Percentiles rank a stretch among this genome's conserved stretches.
These are phyloP conservation scores for Penicillium expansum DNA, from an alignment of 2,329 filamentous ascomycete genomes.

Conservation along the genomic window DNA sequence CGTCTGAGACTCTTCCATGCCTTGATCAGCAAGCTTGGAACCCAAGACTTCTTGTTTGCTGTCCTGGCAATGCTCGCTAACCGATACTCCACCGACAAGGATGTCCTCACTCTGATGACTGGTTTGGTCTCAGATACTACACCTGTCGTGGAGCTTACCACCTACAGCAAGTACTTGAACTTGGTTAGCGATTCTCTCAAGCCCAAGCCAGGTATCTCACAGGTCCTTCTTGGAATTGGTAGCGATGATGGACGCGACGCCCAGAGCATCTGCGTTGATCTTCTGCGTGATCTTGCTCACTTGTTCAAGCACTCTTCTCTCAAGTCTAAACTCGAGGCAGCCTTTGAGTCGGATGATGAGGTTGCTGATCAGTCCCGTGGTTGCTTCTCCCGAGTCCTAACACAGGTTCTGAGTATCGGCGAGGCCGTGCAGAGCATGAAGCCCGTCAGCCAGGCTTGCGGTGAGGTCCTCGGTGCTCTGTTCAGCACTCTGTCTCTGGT, in stretches of 20 bases:
- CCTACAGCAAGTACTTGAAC: constrained; percentile 72
- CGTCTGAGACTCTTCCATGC: constrained; percentile 79
- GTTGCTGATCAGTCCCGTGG: constrained; percentile 66
- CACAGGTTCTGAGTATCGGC: constrained; percentile 64
- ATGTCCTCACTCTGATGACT: constrained; percentile 69
- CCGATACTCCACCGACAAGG: constrained; percentile 74
- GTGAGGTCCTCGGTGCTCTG: constrained; percentile 73
- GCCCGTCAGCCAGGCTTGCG: constrained; percentile 46
- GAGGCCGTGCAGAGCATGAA: constrained; percentile 48
- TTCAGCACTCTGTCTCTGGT: constrained; percentile 79
- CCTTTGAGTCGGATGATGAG: constrained; percentile 35
- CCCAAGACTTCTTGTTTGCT: constrained; percentile 83
- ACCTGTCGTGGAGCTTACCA: constrained; percentile 69
- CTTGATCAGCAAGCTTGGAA: constrained; percentile 78
- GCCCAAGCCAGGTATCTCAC: constrained; percentile 70
- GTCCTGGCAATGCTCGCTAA: constrained; percentile 88
- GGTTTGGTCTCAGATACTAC: constrained; percentile 71
- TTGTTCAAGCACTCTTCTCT: constrained; percentile 43
- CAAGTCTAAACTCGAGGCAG: constrained; percentile 39
- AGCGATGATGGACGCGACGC: constrained; percentile 49
- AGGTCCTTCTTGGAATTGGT: constrained; percentile 64
- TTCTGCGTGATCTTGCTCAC: constrained; percentile 43
- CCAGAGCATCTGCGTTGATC: constrained; percentile 41
- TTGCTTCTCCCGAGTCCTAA: constrained; percentile 66
- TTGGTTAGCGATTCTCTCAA: constrained; percentile 73